Percentiles rank a stretch among this genome's conserved stretches.
phyloP scores from a whole-genome alignment of 257 asterid genomes.

The Scutellaria baicalensis region DNA sequence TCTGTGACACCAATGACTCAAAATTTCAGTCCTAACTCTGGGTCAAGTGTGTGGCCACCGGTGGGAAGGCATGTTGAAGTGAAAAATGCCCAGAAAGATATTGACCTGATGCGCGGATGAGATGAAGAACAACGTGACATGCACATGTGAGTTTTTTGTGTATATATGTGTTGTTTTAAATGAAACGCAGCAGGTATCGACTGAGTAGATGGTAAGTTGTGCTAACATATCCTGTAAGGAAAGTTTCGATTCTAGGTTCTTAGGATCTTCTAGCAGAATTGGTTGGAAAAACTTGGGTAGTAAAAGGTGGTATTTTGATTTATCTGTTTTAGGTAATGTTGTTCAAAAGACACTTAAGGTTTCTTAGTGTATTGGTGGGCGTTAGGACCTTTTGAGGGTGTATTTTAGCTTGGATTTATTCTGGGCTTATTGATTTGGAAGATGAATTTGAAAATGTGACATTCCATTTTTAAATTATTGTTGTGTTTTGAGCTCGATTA shows the following conservation, averaged over 20 bases:
- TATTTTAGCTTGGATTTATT: background rate
- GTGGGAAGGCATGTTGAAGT: conserved; percentile 30
- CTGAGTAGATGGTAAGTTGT: conserved; percentile 30
- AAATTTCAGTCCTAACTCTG: conserved; percentile 34
- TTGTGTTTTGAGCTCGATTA: too few relatives aligned
- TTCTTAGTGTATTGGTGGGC: conserved; percentile 28
- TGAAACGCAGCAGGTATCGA: conserved; percentile 29
- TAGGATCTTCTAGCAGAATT: conserved; percentile 20
- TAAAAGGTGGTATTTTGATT: conserved; percentile 8
- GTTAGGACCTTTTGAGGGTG: conserved; percentile 3
- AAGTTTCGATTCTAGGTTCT: conserved; percentile 20
- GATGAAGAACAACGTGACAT: conserved; percentile 16
- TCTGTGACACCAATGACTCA: conserved; percentile 34
- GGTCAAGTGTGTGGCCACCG: conserved; percentile 52
- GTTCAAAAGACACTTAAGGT: conserved; percentile 9
- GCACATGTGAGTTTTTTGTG: conserved; percentile 34
- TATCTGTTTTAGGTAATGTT: conserved; percentile 18
- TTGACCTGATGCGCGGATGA: conserved; percentile 86
- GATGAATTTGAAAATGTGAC: background rate
- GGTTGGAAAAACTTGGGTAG: conserved; percentile 11
- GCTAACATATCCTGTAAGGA: conserved; percentile 38
- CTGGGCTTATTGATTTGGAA: background rate
- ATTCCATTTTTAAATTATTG: too few relatives aligned
- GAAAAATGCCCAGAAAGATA: conserved; percentile 54
- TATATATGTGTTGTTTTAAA: conserved; percentile 64